A percentile compares a stretch with the other conserved stretches of the same genome.
These are phyloP conservation scores for Geranium incanum DNA, from an alignment of 441 rosid genomes.

Conservation along the genomic window DNA sequence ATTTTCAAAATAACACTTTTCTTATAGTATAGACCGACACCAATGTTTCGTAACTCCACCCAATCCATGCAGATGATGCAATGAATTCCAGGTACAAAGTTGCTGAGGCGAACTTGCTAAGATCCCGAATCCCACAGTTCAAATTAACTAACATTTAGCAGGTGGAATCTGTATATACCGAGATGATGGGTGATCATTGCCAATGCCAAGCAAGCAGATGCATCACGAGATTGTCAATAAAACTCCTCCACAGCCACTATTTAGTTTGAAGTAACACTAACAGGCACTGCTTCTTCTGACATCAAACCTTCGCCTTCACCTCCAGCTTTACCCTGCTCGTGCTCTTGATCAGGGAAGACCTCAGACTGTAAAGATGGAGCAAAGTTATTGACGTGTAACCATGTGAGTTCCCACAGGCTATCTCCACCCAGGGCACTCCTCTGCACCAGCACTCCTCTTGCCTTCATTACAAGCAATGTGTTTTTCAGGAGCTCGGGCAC, in stretches of 20 bases:
- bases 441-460: slow-evolving; percentile 42
- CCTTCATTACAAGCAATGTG: slow-evolving; percentile 69
- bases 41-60: too few species aligned
- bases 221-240: not conserved
- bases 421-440: slow-evolving; percentile 74
- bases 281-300: not conserved
- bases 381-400: slow-evolving; percentile 77
- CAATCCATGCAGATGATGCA: too few species aligned
- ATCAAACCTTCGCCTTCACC: not conserved
- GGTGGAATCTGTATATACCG: too few species aligned
- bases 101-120: too few species aligned
- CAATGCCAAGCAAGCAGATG: not conserved
- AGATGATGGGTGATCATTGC: too few species aligned
- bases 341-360: slow-evolving; percentile 62
- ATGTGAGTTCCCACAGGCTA: slow-evolving; percentile 83
- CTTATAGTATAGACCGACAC: not conserved
- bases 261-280: not conserved
- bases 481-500: slow-evolving; percentile 78
- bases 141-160: too few species aligned
- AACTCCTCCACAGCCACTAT: not conserved
- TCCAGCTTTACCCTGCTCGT: not conserved
- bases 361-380: slow-evolving; percentile 62
- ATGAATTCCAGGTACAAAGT: too few species aligned
- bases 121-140: too few species aligned
- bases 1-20: too few species aligned